Evolutionary conservation across 2,329 filamentous ascomycete species (phyloP).

Genomic region (Claviceps sp.): DNA sequence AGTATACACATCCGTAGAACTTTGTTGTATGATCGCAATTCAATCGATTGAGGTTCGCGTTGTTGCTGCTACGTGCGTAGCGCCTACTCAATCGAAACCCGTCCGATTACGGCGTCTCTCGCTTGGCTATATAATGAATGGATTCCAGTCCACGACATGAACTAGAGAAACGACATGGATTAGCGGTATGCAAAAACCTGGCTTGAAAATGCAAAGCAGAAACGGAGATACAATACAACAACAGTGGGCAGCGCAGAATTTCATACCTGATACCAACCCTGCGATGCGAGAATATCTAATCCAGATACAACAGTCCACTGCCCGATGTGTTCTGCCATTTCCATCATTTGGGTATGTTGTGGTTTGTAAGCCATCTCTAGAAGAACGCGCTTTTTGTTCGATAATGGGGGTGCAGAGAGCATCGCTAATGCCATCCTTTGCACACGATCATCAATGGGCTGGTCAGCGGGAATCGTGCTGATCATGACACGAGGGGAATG

Average conservation of each 20-base stretch:
- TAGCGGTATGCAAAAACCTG: background rate
- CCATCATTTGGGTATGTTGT: conserved; percentile 68
- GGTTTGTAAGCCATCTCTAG: conserved; percentile 98
- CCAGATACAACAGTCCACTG: conserved; percentile 80
- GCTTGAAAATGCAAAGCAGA: background rate
- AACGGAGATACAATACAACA: background rate
- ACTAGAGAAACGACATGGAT: conserved; percentile 29
- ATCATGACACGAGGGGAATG: conserved; percentile 55
- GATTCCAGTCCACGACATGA: conserved; percentile 76
- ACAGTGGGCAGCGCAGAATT: conserved; percentile 7
- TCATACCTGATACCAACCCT: conserved; percentile 74
- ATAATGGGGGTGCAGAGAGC: conserved; percentile 25
- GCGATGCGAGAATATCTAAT: conserved; percentile 76
- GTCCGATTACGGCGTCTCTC: conserved; percentile 42
- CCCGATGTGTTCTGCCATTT: conserved; percentile 55
- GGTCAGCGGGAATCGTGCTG: conserved; percentile 82
- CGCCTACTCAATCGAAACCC: background rate
- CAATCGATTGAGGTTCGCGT: no score
- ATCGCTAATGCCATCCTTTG: conserved; percentile 47
- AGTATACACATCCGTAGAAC: no score
- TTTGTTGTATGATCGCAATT: no score
- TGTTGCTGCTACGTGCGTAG: background rate
- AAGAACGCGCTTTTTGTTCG: conserved; percentile 42
- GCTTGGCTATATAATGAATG: conserved; percentile 58
- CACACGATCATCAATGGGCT: conserved; percentile 62